Conservation (phyloP, 2,329 filamentous ascomycete species). For the Malbranchea cinnamomea region DNA sequence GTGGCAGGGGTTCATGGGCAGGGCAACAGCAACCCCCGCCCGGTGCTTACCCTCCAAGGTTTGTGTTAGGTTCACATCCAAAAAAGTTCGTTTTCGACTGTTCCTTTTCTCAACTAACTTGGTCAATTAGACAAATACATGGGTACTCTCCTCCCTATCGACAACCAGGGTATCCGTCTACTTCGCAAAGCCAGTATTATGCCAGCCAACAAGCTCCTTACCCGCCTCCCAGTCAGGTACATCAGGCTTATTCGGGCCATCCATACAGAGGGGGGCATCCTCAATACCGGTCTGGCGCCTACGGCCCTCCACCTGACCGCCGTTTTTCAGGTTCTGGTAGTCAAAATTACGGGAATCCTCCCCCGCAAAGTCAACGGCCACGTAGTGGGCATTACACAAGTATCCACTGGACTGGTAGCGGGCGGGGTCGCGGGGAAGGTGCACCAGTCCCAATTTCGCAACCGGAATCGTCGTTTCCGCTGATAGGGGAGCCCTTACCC, state of each 20-base stretch:
- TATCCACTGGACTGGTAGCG: slow-evolving; percentile 53
- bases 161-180: slow-evolving; percentile 39
- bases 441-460: no score
- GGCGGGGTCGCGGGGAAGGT: slow-evolving; percentile 41
- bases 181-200: slow-evolving; percentile 42
- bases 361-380: slow-evolving; percentile 35
- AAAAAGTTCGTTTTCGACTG: slow-evolving; percentile 3
- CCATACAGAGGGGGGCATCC: slow-evolving; percentile 38
- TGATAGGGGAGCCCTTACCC: no score
- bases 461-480: no score
- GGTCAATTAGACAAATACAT: slow-evolving; percentile 24
- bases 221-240: slow-evolving; percentile 41
- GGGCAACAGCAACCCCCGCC: slow-evolving; percentile 23
- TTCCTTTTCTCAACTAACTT: slow-evolving; percentile 14
- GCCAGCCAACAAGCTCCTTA: slow-evolving; percentile 34
- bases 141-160: slow-evolving; percentile 51
- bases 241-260: slow-evolving; percentile 36
- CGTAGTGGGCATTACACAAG: slow-evolving; percentile 48
- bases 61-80: slow-evolving; percentile 15
- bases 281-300: slow-evolving; percentile 47
- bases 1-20: slow-evolving; percentile 39
- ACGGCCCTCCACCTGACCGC: slow-evolving; percentile 25
- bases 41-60: slow-evolving; percentile 37
- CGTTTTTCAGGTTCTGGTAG: slow-evolving; percentile 32
- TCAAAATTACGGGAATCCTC: slow-evolving; percentile 28